These are phyloP conservation scores for Ganoderma lingzhi DNA, from an alignment of 1,284 basidiomycete genomes.

Conservation along the genomic window DNA sequence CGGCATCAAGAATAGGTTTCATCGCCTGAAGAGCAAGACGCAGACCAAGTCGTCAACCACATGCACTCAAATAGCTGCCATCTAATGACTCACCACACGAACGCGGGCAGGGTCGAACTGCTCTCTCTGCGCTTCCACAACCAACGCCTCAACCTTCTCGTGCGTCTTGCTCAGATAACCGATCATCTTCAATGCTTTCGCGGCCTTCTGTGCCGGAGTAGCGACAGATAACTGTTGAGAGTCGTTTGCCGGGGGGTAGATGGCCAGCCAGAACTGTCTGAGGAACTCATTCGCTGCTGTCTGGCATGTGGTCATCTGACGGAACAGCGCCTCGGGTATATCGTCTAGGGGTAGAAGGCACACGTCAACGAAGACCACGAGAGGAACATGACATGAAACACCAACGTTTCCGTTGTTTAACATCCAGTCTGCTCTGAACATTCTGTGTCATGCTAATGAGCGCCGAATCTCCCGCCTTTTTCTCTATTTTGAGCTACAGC, in stretches of 20 bases:
- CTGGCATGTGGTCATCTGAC: constrained; percentile 88
- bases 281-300: constrained; percentile 96
- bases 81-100: constrained; percentile 61
- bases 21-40: constrained; percentile 64
- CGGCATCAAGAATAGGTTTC: constrained; percentile 81
- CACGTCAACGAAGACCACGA: constrained; percentile 1
- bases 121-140: constrained; percentile 66
- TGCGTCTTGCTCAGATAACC: constrained; percentile 80
- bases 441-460: constrained; percentile 81
- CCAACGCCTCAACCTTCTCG: constrained; percentile 82
- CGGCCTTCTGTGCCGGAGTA: constrained; percentile 70
- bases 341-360: constrained; percentile 58
- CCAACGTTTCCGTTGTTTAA: constrained; percentile 69
- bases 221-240: constrained; percentile 53
- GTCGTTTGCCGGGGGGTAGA: constrained; percentile 80
- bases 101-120: constrained; percentile 73
- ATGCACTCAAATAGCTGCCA: not conserved
- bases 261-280: constrained; percentile 93
- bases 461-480: constrained; percentile 70
- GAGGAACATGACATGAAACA: constrained; percentile 13
- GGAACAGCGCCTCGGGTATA: constrained; percentile 81
- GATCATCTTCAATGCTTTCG: constrained; percentile 87
- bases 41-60: not conserved
- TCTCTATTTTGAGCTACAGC: constrained; percentile 63
- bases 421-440: constrained; percentile 71